These are phyloP conservation scores for Aspergillus amoenus DNA, from an alignment of 2,329 filamentous ascomycete species.

Conservation along the genomic window DNA sequence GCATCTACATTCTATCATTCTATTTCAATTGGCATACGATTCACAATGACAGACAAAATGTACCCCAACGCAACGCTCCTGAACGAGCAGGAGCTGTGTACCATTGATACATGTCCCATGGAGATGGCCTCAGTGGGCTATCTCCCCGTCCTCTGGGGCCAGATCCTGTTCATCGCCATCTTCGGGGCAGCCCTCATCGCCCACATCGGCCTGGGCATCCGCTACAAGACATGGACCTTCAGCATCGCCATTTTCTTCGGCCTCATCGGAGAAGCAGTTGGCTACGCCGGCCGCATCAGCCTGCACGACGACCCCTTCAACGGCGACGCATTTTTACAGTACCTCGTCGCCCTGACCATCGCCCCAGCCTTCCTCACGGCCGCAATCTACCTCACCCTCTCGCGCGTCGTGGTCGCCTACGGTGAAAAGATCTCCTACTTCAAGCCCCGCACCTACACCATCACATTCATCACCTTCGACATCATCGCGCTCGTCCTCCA, in stretches of 20 bases:
- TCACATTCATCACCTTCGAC: conserved; percentile 63
- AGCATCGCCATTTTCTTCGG: conserved; percentile 56
- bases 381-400: conserved; percentile 59
- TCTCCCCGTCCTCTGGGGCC: conserved; percentile 54
- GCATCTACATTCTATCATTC: not conserved
- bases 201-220: conserved; percentile 43
- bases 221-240: conserved; percentile 53
- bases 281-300: conserved; percentile 59
- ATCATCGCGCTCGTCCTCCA: conserved; percentile 62
- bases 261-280: conserved; percentile 56
- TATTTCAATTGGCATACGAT: too few relatives aligned
- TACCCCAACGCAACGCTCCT: conserved; percentile 4
- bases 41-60: not conserved
- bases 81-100: conserved; percentile 29
- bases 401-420: conserved; percentile 34
- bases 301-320: conserved; percentile 52
- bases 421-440: conserved; percentile 35
- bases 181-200: conserved; percentile 49
- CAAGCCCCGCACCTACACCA: conserved; percentile 32
- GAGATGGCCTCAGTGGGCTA: conserved; percentile 51
- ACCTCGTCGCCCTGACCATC: conserved; percentile 63
- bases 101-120: conserved; percentile 37
- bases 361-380: conserved; percentile 65
- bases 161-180: conserved; percentile 52
- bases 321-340: conserved; percentile 45